phyloP scores from a whole-genome alignment of 129 eudicot genomes.

The Flaveria ramosissima region DNA sequence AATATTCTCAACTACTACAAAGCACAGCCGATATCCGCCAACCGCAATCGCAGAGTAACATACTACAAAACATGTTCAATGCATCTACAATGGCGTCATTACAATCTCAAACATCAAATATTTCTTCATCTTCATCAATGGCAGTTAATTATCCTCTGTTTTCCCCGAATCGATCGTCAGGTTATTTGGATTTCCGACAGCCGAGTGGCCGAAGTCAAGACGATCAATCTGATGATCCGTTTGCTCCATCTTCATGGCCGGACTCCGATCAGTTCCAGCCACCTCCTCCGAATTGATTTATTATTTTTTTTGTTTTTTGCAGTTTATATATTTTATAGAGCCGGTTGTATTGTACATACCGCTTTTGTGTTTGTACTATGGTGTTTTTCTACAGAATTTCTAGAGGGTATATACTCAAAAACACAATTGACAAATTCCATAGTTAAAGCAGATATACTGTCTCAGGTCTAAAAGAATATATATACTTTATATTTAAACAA shows the following conservation, averaged over 20 bases:
- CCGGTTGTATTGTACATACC: conserved; percentile 21
- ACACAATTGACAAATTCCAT: neutral
- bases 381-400: no score
- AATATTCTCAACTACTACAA: conserved; percentile 70
- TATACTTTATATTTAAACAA: neutral
- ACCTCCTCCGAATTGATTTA: conserved; percentile 38
- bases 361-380: neutral
- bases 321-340: neutral
- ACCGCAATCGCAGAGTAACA: conserved; percentile 15
- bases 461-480: neutral
- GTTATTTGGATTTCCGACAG: conserved; percentile 38
- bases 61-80: conserved; percentile 47
- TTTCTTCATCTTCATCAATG: conserved; percentile 34
- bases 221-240: conserved; percentile 29
- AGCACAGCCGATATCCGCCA: conserved; percentile 31
- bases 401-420: neutral
- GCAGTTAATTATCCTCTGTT: conserved; percentile 31
- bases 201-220: conserved; percentile 35
- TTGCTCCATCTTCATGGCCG: conserved; percentile 44
- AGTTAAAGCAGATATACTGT: neutral
- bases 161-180: conserved; percentile 43
- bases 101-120: conserved; percentile 40
- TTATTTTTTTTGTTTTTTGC: conserved; percentile 4
- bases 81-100: conserved; percentile 34
- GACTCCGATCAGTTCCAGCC: conserved; percentile 50